Base-by-base conservation (phyloP, 306 rosid species). In the Sicyos baderoa region DNA sequence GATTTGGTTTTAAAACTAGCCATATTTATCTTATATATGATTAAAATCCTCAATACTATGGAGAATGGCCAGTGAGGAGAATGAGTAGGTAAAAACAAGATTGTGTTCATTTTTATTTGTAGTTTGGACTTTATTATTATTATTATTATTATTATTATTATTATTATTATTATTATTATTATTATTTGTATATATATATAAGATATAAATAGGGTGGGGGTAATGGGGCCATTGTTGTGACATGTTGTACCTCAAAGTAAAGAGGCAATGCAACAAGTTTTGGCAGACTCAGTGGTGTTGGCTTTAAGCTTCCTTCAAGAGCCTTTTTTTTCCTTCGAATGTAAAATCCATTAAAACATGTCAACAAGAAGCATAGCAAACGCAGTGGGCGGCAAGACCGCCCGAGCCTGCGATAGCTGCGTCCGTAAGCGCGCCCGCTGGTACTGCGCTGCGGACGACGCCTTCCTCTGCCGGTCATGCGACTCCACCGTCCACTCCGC, bases 381-480 rank as follows among this genome's bases (percentile, higher is more conserved):
- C 82, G 90, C 82, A 4, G 85, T 85, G 0, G 95, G 90, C 0
- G 97, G 85, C 23, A 90, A 87, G 73, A 88, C 95, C 0, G 95
- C 90, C 1, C 78, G 99, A 71, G 97, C 96, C 6, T 94, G 99
- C 50, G 99, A 94, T 19, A 87, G 84, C 80, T 94, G 99, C 76
- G 76, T 90, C 13, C 80, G 79, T 0, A 88, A 85, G 72, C 78
- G 99, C 0, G 97, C 99, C 3, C 88, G 99, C 0, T 90, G 97
- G 99, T 94, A 90, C 65, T 94, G 99, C 67, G 95, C 97, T 3
- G 96, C 99, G 3, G 99, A 94, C 60, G 99, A 94, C 48, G 99
- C 97, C 16, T 94, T 94, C 67, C 89, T 94, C 23, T 94, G 99
- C 64, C 89, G 85, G 47, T 55, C 86, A 0, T 94, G 99, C 40